Evolutionary conservation across 371 early-diverging fungal species (phyloP).

Genomic region (Umbelopsis sp.): DNA sequence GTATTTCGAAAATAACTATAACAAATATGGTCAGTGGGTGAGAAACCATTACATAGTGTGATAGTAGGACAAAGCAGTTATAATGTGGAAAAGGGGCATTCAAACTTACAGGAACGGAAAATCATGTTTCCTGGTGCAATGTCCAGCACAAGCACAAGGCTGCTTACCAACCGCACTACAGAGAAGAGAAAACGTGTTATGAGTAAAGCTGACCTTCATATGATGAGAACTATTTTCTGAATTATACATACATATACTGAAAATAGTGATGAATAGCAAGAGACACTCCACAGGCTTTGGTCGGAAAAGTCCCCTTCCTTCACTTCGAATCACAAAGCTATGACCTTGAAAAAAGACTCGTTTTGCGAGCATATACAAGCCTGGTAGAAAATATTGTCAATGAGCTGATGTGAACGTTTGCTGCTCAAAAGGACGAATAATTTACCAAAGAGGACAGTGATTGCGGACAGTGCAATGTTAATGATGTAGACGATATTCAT

Average conservation of each 20-base stretch:
- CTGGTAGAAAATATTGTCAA: neutral
- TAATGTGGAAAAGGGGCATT: neutral
- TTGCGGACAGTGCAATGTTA: slow-evolving; percentile 21
- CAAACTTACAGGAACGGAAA: slow-evolving; percentile 25
- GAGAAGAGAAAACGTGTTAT: neutral
- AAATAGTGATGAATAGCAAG: slow-evolving; percentile 27
- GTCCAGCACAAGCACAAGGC: slow-evolving; percentile 26
- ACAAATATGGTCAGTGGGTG: slow-evolving; percentile 5
- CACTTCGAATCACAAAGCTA: neutral
- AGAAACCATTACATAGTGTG: neutral
- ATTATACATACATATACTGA: slow-evolving; percentile 28
- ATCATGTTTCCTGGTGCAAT: slow-evolving; percentile 23
- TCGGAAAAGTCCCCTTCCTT: slow-evolving; percentile 1
- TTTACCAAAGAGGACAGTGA: slow-evolving; percentile 27
- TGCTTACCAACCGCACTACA: slow-evolving; percentile 29
- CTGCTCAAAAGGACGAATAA: neutral
- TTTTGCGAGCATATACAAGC: slow-evolving; percentile 1
- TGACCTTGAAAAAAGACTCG: slow-evolving; percentile 8
- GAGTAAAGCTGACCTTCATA: too few species aligned
- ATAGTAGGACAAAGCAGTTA: neutral
- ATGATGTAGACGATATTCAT: slow-evolving; percentile 24
- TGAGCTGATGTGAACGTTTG: neutral
- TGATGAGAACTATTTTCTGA: neutral
- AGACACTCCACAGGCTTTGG: slow-evolving; percentile 31
- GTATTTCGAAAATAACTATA: slow-evolving; percentile 34